phyloP scores from a whole-genome alignment of 257 asterid species.

The Primulina eburnea region DNA sequence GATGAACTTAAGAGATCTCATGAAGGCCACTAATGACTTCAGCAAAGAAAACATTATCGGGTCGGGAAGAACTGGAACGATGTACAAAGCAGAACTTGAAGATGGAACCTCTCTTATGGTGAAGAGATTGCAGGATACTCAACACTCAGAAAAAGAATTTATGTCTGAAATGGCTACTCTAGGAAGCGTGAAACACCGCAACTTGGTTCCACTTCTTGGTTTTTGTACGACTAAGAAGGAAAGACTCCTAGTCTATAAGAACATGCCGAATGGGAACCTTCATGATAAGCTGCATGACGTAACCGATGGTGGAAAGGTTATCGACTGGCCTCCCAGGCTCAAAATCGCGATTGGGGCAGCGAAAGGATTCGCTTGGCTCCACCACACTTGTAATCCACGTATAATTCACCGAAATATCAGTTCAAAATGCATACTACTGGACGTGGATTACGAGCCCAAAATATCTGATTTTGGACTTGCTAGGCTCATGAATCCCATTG shows the following conservation, averaged over 20 bases:
- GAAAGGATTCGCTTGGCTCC: conserved; percentile 69
- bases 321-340: conserved; percentile 66
- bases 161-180: conserved; percentile 52
- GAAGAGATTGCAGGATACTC: conserved; percentile 62
- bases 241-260: conserved; percentile 53
- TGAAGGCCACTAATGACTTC: conserved; percentile 69
- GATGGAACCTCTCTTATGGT: conserved; percentile 65
- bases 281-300: conserved; percentile 48
- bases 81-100: conserved; percentile 57
- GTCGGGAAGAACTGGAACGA: conserved; percentile 63
- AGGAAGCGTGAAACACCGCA: conserved; percentile 55
- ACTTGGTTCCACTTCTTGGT: conserved; percentile 69
- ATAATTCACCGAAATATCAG: conserved; percentile 67
- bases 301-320: conserved; percentile 28
- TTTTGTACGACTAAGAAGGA: conserved; percentile 59
- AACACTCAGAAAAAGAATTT: conserved; percentile 65
- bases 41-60: conserved; percentile 59
- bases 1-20: conserved; percentile 64
- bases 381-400: conserved; percentile 71
- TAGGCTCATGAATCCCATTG: conserved; percentile 84
- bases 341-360: conserved; percentile 57
- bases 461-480: conserved; percentile 90
- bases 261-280: conserved; percentile 62
- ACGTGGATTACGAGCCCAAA: conserved; percentile 49
- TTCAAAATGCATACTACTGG: conserved; percentile 60